These are phyloP conservation scores for Kwoniella sp. DNA, from an alignment of 768 basidiomycete species.

Conservation along the genomic window DNA sequence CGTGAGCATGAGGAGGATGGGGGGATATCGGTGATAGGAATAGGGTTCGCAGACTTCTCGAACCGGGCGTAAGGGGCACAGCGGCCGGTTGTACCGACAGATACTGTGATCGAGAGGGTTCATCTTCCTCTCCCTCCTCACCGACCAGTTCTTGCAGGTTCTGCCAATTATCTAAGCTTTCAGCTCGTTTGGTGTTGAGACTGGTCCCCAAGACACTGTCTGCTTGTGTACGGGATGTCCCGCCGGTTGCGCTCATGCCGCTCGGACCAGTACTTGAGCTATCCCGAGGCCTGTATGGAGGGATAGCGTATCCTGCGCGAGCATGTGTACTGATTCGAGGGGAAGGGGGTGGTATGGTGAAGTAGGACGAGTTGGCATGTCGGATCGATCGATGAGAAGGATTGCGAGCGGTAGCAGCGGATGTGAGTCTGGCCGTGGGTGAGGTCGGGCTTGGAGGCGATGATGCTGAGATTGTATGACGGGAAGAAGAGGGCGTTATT, in stretches of 20 bases:
- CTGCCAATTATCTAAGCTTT: slow-evolving; percentile 32
- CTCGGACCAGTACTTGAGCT: not conserved
- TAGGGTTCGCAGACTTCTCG: slow-evolving; percentile 17
- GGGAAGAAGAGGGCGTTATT: not conserved
- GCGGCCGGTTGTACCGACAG: not conserved
- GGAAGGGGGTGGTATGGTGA: slow-evolving; percentile 2
- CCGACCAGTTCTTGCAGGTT: slow-evolving; percentile 29
- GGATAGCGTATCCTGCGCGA: not conserved
- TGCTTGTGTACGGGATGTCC: not conserved
- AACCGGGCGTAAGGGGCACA: not conserved
- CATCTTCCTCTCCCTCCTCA: slow-evolving; percentile 16
- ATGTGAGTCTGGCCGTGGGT: not conserved
- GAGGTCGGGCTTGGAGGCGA: not conserved
- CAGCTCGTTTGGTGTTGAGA: not conserved
- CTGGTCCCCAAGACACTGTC: not conserved
- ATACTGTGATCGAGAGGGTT: not conserved
- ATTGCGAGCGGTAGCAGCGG: not conserved
- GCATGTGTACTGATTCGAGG: not conserved
- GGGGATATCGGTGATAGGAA: slow-evolving; percentile 10
- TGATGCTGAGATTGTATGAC: not conserved
- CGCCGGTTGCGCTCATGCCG: not conserved
- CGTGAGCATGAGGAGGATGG: not conserved
- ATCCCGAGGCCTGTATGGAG: slow-evolving; percentile 10
- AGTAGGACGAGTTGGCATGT: slow-evolving; percentile 7
- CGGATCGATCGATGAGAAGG: not conserved